phyloP scores from a whole-genome alignment of 768 basidiomycete genomes.

The Psilocybe azurescens region DNA sequence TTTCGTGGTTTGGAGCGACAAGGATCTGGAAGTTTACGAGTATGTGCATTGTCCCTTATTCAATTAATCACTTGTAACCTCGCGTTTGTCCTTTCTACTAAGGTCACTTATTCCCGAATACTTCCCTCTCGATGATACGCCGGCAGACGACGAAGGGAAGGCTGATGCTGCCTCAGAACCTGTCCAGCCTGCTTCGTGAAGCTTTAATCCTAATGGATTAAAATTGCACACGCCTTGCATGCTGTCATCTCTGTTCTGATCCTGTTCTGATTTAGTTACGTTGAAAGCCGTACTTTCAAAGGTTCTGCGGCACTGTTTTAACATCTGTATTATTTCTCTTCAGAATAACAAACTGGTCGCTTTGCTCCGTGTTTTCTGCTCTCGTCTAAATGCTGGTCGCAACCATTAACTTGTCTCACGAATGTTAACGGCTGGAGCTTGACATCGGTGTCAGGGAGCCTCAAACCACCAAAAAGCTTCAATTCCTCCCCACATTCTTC shows the following conservation, averaged over 20 bases:
- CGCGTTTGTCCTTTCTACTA: constrained; percentile 7
- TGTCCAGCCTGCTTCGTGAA: background rate
- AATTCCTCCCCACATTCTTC: background rate
- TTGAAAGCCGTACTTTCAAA: background rate
- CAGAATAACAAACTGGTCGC: background rate
- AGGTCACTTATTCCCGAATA: constrained; percentile 64
- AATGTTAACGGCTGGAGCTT: background rate
- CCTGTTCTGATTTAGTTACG: background rate
- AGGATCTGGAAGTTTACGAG: constrained; percentile 70
- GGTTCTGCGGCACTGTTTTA: background rate
- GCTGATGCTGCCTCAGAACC: background rate
- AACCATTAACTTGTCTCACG: background rate
- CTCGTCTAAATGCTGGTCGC: background rate
- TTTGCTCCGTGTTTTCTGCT: background rate
- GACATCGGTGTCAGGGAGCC: constrained; percentile 7
- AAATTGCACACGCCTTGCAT: background rate
- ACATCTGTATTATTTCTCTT: background rate
- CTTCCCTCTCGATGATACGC: constrained; percentile 50
- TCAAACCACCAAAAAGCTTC: background rate
- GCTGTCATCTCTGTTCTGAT: background rate
- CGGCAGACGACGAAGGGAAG: background rate
- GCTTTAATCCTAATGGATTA: background rate
- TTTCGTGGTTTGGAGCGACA: constrained; percentile 75
- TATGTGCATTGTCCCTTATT: constrained; percentile 36
- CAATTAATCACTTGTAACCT: background rate